Base-by-base conservation (phyloP, 257 asterid genomes). In the Knoxia roxburghii region DNA sequence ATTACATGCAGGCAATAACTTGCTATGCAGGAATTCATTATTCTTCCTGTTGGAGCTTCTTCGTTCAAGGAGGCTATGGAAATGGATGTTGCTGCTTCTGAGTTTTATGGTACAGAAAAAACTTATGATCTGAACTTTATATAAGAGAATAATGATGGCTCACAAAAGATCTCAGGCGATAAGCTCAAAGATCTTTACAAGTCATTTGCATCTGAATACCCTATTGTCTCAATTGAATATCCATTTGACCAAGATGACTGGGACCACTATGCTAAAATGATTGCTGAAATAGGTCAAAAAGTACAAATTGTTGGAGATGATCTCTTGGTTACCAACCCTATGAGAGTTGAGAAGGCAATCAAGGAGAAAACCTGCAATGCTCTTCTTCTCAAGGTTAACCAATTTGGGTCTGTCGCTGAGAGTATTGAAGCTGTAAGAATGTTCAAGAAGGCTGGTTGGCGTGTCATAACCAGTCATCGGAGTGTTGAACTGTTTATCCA, bases 61-160 rank as follows among this genome's bases (percentile, higher is more conserved):
- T 79, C 87, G 54, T 93, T 93, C 77, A 86, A 85, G 87, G 97
- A 93, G 78, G 94, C 99, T 77, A 93, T 93, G 99, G 90, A 90
- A 85, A 93, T 94, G 97, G 97, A 94, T 75, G 99, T 94, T 79
- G 99, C 99, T 52, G 99, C 99, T 23, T 94, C 99, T 73, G 99
- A 90, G 72, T 94, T 94, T 70, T 94, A 87, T 61, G 91, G 90
- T 39, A 48, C 81, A 8, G 95, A 88, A 61, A 85, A 90, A 82
- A 81, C 83, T 11, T 90, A 90, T 14, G 99, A 94, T 68, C 76
- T 90, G 90, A 94, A 94, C 87, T 94, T 94, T 82, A 94, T 90
- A 72, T 97, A 94, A 83, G 97, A 90, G 99, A 78, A 76, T 77
- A 93, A 93, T 58, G 74, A 93, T 67, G 96, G 99, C 49, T 81